Percentiles rank a stretch among this genome's conserved stretches.
Conservation (phyloP, 441 rosid genomes). For the Arabidopsis lyrata region DNA sequence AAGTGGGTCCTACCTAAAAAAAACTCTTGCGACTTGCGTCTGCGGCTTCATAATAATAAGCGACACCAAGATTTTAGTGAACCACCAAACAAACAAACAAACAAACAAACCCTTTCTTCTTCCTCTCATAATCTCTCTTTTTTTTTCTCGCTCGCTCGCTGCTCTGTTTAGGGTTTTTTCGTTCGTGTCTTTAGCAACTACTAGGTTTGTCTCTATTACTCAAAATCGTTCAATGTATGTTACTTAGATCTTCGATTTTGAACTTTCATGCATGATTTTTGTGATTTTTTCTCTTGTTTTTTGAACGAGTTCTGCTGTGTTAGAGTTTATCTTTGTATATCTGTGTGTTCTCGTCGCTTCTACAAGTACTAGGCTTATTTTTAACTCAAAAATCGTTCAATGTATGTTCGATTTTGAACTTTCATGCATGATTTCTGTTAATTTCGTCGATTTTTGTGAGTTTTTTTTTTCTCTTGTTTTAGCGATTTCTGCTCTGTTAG, state of each 20-base stretch:
- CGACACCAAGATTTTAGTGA: no score
- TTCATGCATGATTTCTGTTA: slow-evolving; percentile 6
- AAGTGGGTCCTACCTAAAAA: slow-evolving; percentile 1
- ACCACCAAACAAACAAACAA: no score
- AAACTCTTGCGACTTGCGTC: no score
- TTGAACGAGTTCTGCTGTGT: not conserved
- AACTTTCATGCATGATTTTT: slow-evolving; percentile 8
- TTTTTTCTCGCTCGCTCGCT: not conserved
- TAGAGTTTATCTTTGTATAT: not conserved
- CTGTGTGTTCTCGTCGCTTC: not conserved
- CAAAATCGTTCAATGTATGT: slow-evolving; percentile 1
- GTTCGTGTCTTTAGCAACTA: not conserved
- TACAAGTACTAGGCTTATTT: not conserved
- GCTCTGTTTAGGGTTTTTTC: not conserved
- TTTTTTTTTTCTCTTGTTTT: not conserved
- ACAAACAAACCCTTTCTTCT: not conserved
- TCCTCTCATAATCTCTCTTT: not conserved
- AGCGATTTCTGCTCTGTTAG: not conserved
- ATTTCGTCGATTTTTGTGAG: no score
- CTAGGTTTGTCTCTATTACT: not conserved
- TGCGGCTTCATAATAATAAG: no score
- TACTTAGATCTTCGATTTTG: not conserved
- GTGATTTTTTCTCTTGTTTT: not conserved
- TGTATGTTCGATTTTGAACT: not conserved
- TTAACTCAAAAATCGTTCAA: not conserved